Percentiles rank a stretch among this genome's conserved stretches.
Conservation (phyloP, 2,329 filamentous ascomycete genomes). For the Penicillium brevicompactum region DNA sequence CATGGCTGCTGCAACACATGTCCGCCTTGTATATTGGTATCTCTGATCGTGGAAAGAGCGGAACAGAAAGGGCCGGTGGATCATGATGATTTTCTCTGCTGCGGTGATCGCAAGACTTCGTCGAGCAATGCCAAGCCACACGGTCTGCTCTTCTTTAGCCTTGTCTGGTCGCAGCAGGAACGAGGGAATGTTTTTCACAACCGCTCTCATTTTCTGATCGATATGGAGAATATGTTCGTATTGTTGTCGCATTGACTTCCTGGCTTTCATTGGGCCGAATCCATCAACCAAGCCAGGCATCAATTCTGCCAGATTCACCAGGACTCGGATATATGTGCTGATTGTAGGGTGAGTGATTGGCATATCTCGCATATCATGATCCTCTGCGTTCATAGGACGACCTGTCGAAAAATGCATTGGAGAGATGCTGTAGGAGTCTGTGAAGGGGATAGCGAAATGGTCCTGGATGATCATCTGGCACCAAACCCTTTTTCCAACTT, state of each 20-base stretch:
- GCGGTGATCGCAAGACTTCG: slow-evolving; percentile 42
- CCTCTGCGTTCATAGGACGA: slow-evolving; percentile 39
- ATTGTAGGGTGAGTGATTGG: slow-evolving; percentile 23
- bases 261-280: slow-evolving; percentile 33
- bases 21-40: slow-evolving; percentile 38
- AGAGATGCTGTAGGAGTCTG: slow-evolving; percentile 41
- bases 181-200: slow-evolving; percentile 36
- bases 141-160: slow-evolving; percentile 30
- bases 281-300: slow-evolving; percentile 40
- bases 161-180: slow-evolving; percentile 32
- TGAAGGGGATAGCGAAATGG: slow-evolving; percentile 40
- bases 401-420: slow-evolving; percentile 39
- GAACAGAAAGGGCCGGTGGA: slow-evolving; percentile 43
- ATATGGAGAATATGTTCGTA: slow-evolving; percentile 40
- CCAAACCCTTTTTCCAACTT: slow-evolving; percentile 41
- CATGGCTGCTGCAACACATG: slow-evolving; percentile 43
- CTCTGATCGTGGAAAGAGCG: slow-evolving; percentile 35
- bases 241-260: slow-evolving; percentile 37
- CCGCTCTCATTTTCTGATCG: slow-evolving; percentile 36
- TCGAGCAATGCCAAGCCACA: slow-evolving; percentile 39
- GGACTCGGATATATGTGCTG: slow-evolving; percentile 31
- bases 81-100: slow-evolving; percentile 47
- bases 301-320: slow-evolving; percentile 35
- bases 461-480: slow-evolving; percentile 43
- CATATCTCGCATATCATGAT: slow-evolving; percentile 30